These are phyloP conservation scores for Nicotiana attenuata DNA, from an alignment of 257 asterid species.

Conservation along the genomic window DNA sequence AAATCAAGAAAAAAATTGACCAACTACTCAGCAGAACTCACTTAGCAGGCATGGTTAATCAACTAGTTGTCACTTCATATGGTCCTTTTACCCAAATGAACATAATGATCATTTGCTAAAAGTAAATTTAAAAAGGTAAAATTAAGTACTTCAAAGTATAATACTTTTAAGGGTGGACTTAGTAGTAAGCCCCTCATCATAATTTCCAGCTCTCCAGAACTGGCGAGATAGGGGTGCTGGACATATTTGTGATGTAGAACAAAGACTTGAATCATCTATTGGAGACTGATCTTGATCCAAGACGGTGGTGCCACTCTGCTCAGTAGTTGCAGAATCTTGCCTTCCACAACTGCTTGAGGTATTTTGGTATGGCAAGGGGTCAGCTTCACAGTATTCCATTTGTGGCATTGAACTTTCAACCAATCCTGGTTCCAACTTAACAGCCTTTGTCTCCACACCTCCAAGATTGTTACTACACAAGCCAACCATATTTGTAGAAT, in stretches of 20 bases:
- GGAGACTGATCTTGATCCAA: slow-evolving; percentile 35
- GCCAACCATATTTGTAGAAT: slow-evolving; percentile 21
- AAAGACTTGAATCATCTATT: slow-evolving; percentile 50
- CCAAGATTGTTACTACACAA: slow-evolving; percentile 28
- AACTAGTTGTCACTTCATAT: background rate
- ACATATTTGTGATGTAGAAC: slow-evolving; percentile 69
- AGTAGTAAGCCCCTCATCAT: slow-evolving; percentile 45
- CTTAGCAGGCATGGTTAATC: background rate
- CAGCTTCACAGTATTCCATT: slow-evolving; percentile 21
- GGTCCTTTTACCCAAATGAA: background rate
- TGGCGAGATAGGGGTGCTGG: slow-evolving; percentile 84
- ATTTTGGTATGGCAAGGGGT: slow-evolving; percentile 13
- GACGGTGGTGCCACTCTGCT: slow-evolving; percentile 26
- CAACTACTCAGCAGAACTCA: slow-evolving; percentile 7
- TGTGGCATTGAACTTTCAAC: slow-evolving; percentile 35
- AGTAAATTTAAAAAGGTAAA: background rate
- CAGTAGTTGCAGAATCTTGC: slow-evolving; percentile 31
- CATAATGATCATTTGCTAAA: background rate
- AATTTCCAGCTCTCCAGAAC: slow-evolving; percentile 95
- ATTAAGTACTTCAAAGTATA: slow-evolving; percentile 15
- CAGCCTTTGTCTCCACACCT: slow-evolving; percentile 38
- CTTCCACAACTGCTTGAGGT: slow-evolving; percentile 23
- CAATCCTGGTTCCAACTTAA: slow-evolving; percentile 36
- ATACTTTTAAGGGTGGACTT: slow-evolving; percentile 60
- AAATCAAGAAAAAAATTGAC: background rate